Base-by-base conservation (phyloP, 1,139 yeast species). In the Pneumocystis sp. region DNA sequence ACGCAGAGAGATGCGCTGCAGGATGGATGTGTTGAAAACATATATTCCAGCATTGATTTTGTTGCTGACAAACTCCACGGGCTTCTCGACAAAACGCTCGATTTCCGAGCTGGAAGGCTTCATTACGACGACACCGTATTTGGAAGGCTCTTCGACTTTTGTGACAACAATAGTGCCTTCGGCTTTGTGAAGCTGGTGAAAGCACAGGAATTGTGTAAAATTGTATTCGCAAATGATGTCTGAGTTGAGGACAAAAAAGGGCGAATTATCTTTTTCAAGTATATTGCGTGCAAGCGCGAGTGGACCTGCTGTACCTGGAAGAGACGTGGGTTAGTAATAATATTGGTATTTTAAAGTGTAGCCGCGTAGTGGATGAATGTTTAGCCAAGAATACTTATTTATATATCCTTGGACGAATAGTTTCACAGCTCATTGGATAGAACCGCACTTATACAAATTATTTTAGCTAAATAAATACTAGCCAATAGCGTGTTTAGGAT, bases 191-290 rank as follows among this genome's bases (percentile, higher is more conserved):
- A 87, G 85, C 77, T 83, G 81, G 84, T 95, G 99, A 90, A 90
- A 93, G 66, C 81, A 86, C 70, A 90, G 93, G 76, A 95, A 84
- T 77, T 93, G 97, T 73, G 82, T 79, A 82, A 95, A 93, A 73
- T 98, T 98, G 80, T 93, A 95, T 76, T 95, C 97, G 78, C 99
- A 95, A 77, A 93, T 93, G 71, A 95, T 96, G 77, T 95, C 99
- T 62, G 97, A 90, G 85, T 95, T 95, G 75, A 95, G 84, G 69
- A 95, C 99, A 74, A 95, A 95, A 81, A 95, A 90, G 71, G 99
- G 99, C 68, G 96, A 81, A 77, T 89, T 85, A 79, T 95, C 98
- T 83, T 93, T 95, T 79, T 84, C 87, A 78, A 93, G 84, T 68
- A 93, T 86, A 71, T 87, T 83, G 81, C 91, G 97, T 71, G 99